Percentiles rank a stretch among this genome's conserved stretches.
Evolutionary conservation across 2,329 filamentous ascomycete species (phyloP).

Genomic region (Trichoderma arundinaceum): DNA sequence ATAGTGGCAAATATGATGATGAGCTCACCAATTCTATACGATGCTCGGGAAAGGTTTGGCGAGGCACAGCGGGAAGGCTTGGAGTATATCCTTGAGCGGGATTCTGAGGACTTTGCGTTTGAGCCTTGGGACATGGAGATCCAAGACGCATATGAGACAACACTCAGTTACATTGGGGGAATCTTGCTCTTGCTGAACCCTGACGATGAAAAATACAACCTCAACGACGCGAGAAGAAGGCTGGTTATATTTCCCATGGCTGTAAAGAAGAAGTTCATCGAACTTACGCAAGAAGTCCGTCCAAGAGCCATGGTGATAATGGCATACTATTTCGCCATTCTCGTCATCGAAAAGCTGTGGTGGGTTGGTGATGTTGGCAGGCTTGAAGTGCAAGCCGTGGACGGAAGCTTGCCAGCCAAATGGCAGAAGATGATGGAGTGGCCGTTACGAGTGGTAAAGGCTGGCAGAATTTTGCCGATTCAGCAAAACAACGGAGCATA

Average conservation of each 20-base stretch:
- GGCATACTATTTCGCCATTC: constrained; percentile 33
- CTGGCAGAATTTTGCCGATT: background rate
- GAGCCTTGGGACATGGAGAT: constrained; percentile 35
- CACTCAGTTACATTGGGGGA: constrained; percentile 34
- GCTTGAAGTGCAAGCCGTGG: constrained; percentile 31
- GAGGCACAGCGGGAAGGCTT: constrained; percentile 27
- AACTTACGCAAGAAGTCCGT: constrained; percentile 21
- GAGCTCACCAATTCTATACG: constrained; percentile 31
- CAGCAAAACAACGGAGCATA: background rate
- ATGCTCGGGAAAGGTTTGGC: constrained; percentile 30
- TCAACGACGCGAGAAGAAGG: constrained; percentile 25
- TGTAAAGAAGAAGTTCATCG: constrained; percentile 31
- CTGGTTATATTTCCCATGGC: constrained; percentile 32
- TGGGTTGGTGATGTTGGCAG: constrained; percentile 30
- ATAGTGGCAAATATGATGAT: constrained; percentile 28
- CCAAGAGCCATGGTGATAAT: constrained; percentile 32
- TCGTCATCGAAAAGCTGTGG: constrained; percentile 28
- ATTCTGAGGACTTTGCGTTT: constrained; percentile 23
- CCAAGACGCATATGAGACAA: constrained; percentile 34
- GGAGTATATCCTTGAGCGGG: constrained; percentile 31
- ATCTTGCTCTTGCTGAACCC: constrained; percentile 1
- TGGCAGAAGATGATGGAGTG: constrained; percentile 28
- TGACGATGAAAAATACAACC: background rate
- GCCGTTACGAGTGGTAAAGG: constrained; percentile 23
- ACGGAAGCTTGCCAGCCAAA: constrained; percentile 12